Percentiles rank a stretch among this genome's conserved stretches.
These are phyloP conservation scores for Cutaneotrichosporon cavernicola DNA, from an alignment of 1,284 basidiomycete genomes.

Conservation along the genomic window DNA sequence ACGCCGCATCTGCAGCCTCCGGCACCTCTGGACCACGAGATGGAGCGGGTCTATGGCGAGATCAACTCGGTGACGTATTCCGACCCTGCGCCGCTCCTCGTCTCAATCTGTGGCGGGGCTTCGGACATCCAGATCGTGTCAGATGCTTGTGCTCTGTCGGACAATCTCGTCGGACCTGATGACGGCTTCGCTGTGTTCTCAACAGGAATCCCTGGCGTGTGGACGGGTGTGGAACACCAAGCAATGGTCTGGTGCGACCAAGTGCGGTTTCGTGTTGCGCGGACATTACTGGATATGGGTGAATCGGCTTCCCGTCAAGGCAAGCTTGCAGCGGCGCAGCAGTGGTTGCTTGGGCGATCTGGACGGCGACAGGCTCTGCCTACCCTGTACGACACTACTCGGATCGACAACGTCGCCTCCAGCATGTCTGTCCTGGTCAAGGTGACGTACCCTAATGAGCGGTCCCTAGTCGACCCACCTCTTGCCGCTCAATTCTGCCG, in stretches of 20 bases:
- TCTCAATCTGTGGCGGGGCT: conserved; percentile 89
- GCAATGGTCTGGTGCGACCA: conserved; percentile 99
- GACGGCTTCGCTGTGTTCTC: conserved; percentile 79
- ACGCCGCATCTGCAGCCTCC: conserved; percentile 89
- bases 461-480: background rate
- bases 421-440: conserved; percentile 30
- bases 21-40: conserved; percentile 70
- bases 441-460: background rate
- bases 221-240: conserved; percentile 93
- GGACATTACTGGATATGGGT: conserved; percentile 70
- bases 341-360: conserved; percentile 18
- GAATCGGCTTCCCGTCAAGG: conserved; percentile 11
- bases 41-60: conserved; percentile 68
- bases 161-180: conserved; percentile 18
- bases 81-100: conserved; percentile 60
- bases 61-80: conserved; percentile 52
- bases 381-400: too few species aligned
- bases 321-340: conserved; percentile 22
- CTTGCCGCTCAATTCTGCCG: conserved; percentile 17
- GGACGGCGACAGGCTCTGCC: background rate
- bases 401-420: background rate
- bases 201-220: conserved; percentile 79
- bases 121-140: conserved; percentile 91
- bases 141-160: conserved; percentile 75
- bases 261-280: conserved; percentile 81